phyloP scores from a whole-genome alignment of 2,329 filamentous ascomycete genomes.

The Apiospora malaysiana region DNA sequence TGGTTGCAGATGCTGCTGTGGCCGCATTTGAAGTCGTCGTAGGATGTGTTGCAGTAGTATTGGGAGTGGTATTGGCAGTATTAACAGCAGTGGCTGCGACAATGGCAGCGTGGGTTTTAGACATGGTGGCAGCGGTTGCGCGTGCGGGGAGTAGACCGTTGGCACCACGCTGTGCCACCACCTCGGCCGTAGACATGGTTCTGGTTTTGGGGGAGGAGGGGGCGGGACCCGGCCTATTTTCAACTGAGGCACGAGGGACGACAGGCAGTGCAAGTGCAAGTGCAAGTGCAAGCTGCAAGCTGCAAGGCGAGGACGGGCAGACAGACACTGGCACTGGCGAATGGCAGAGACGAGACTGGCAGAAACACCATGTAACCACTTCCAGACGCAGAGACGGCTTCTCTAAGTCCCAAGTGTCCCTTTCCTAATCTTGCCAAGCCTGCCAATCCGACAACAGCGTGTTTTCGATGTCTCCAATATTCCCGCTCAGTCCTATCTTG shows the following conservation, averaged over 20 bases:
- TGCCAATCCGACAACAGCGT: background rate
- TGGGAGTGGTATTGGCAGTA: slow-evolving; percentile 24
- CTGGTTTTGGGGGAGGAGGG: background rate
- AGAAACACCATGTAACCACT: slow-evolving; percentile 17
- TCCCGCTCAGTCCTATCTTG: no score
- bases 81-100: slow-evolving; percentile 17
- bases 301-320: no score
- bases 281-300: no score
- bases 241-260: background rate
- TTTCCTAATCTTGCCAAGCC: slow-evolving; percentile 28
- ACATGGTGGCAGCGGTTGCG: slow-evolving; percentile 26
- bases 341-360: slow-evolving; percentile 5
- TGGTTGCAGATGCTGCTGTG: slow-evolving; percentile 25
- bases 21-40: slow-evolving; percentile 18
- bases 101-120: slow-evolving; percentile 17
- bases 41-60: slow-evolving; percentile 3
- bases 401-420: slow-evolving; percentile 23
- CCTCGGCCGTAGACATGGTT: slow-evolving; percentile 41
- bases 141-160: slow-evolving; percentile 36
- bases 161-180: slow-evolving; percentile 40
- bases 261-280: background rate
- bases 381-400: background rate
- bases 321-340: background rate
- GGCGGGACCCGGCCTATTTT: slow-evolving; percentile 21
- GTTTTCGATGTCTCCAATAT: background rate